Conservation (phyloP, 176 grass and related monocot species). For the Zea luxurians region DNA sequence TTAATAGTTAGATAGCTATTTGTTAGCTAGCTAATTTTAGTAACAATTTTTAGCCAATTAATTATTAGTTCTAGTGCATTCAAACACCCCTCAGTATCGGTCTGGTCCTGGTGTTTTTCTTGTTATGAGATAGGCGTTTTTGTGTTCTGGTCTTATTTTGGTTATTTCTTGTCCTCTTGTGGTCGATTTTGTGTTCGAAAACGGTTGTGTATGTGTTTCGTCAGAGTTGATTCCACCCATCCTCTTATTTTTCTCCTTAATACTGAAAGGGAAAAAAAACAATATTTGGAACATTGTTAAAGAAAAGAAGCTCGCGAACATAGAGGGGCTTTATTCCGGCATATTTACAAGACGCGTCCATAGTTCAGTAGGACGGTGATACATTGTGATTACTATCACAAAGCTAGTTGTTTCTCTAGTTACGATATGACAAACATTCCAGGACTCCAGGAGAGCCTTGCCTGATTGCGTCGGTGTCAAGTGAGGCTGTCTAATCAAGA, state of each 20-base stretch:
- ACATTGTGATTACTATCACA: not conserved
- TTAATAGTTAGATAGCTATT: too few relatives aligned
- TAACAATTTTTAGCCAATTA: too few relatives aligned
- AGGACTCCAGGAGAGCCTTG: not conserved
- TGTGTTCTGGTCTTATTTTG: too few relatives aligned
- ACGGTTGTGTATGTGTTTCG: not conserved
- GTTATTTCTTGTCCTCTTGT: too few relatives aligned
- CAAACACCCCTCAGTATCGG: too few relatives aligned
- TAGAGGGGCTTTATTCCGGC: slow-evolving; percentile 36
- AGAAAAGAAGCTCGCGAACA: slow-evolving; percentile 24
- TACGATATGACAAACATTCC: not conserved
- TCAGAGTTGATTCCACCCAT: not conserved
- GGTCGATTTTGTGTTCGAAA: too few relatives aligned
- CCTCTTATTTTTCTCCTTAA: not conserved
- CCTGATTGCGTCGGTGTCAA: slow-evolving; percentile 14
- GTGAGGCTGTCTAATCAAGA: not conserved
- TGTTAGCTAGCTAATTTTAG: too few relatives aligned
- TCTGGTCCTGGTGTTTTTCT: too few relatives aligned
- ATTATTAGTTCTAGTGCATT: too few relatives aligned
- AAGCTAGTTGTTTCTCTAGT: slow-evolving; percentile 3
- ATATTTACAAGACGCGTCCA: slow-evolving; percentile 47
- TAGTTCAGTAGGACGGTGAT: slow-evolving; percentile 26
- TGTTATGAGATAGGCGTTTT: too few relatives aligned
- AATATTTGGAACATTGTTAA: slow-evolving; percentile 1
- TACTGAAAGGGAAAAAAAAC: too few relatives aligned